Base-by-base conservation (phyloP, 225 moss, liverwort and hornwort species). In the Climacium dendroides region DNA sequence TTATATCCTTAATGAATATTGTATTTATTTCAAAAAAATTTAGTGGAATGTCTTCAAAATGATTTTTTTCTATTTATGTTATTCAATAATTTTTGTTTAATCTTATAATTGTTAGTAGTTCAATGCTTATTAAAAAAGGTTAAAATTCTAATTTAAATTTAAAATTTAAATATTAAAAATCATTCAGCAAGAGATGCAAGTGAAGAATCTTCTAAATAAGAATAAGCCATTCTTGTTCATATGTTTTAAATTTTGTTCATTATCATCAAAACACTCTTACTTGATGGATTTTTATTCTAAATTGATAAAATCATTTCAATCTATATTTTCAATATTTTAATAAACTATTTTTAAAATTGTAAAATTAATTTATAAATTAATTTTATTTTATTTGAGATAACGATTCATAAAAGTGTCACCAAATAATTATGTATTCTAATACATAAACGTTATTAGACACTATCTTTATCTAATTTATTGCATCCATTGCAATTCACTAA, bases 371-470 rank as follows among this genome's bases (percentile, higher is more conserved):
- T 13, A 41, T 1, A 19, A n/a, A n/a, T n/a, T n/a, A n/a, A n/a
- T n/a, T n/a, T n/a, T n/a, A n/a, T 78, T 15, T 30, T 48, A 11
- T 32, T 74, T 45, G 3, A 13, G 34, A 74, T 30, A 48, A 19
- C 0, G 0, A 12, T 48, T 7, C 0, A 78, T 54, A 7, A 26
- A 7, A 18, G 18, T 52, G 1, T 35, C 3, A 15, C 14, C 23
- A 23, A 75, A 8, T 2, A 20, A 15, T 35, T 14, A 24, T 3
- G 23, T 23, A 10, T 0, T 32, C 0, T 11, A 7, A 73, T 19
- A 12, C 7, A 73, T 47, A 11, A 4, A 30, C 2, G 7, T 29
- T 74, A 34, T 0, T 34, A 74, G 13, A 52, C 3, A 52, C 1
- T 48, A 3, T 34, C 5, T 34, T 22, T 75, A 32, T 52, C 22